Percentiles rank a stretch among this genome's conserved stretches.
Conservation (phyloP, 2,329 filamentous ascomycete species). For the Stachybotrys echinatus region DNA sequence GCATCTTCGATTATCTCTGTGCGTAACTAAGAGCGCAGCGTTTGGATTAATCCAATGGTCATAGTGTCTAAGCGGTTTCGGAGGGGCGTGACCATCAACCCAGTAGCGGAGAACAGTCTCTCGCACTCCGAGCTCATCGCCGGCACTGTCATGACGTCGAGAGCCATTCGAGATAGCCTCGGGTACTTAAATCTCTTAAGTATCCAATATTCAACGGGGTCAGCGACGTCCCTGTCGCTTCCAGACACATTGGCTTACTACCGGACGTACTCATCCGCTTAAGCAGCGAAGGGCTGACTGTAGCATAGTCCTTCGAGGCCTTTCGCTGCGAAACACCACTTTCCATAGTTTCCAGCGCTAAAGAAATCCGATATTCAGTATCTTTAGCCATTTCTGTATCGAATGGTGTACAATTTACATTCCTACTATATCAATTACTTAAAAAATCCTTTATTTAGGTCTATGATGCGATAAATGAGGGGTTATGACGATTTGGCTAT, state of each 20-base stretch:
- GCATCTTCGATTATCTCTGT: conserved; percentile 2
- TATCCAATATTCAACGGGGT: neutral
- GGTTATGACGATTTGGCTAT: too few species aligned
- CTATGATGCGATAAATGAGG: too few species aligned
- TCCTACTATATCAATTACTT: too few species aligned
- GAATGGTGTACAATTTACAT: too few species aligned
- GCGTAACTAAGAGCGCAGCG: neutral
- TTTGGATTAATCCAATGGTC: neutral
- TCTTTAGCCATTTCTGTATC: too few species aligned
- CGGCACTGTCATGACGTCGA: conserved; percentile 5
- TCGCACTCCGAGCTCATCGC: conserved; percentile 6
- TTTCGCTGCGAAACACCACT: too few species aligned
- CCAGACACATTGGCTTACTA: neutral
- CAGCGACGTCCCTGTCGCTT: neutral
- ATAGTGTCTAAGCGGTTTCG: conserved; percentile 1
- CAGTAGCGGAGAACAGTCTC: conserved; percentile 5
- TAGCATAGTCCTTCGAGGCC: too few species aligned
- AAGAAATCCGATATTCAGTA: too few species aligned
- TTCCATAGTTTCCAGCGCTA: too few species aligned
- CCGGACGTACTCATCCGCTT: neutral
- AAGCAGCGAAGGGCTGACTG: neutral
- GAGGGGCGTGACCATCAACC: conserved; percentile 2
- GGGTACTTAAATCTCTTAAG: neutral
- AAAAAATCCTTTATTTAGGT: too few species aligned
- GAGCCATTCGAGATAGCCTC: conserved; percentile 4